Evolutionary conservation across 2,329 filamentous ascomycete genomes (phyloP).

Genomic region (Colletotrichum siamense): DNA sequence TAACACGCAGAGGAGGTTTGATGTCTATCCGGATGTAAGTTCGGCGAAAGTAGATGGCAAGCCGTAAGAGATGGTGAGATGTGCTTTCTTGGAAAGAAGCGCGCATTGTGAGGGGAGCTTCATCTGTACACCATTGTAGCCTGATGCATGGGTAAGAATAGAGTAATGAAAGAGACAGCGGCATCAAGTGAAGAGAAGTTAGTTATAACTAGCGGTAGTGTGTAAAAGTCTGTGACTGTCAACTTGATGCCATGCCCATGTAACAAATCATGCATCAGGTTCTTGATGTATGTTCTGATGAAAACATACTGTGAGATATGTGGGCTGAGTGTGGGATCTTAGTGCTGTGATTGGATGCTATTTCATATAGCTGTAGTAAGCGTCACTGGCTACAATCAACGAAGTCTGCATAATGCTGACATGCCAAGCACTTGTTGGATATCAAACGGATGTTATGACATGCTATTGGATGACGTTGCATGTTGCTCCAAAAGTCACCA

Average conservation of each 20-base stretch:
- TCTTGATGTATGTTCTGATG: no score
- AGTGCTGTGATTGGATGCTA: background rate
- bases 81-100: background rate
- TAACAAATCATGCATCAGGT: no score
- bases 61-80: background rate
- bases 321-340: background rate
- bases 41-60: constrained; percentile 1
- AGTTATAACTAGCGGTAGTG: no score
- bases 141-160: background rate
- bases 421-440: background rate
- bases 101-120: background rate
- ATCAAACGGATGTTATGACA: background rate
- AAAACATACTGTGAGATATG: background rate
- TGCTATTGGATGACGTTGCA: background rate
- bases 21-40: constrained; percentile 93
- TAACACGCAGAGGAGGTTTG: constrained; percentile 84
- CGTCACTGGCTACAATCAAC: background rate
- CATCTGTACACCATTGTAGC: background rate
- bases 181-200: background rate
- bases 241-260: no score
- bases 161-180: background rate
- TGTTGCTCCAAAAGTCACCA: background rate
- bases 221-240: no score
- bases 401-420: background rate
- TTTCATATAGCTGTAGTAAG: background rate